Conservation (phyloP, 2,329 filamentous ascomycete species). For the Nemania sp. region DNA sequence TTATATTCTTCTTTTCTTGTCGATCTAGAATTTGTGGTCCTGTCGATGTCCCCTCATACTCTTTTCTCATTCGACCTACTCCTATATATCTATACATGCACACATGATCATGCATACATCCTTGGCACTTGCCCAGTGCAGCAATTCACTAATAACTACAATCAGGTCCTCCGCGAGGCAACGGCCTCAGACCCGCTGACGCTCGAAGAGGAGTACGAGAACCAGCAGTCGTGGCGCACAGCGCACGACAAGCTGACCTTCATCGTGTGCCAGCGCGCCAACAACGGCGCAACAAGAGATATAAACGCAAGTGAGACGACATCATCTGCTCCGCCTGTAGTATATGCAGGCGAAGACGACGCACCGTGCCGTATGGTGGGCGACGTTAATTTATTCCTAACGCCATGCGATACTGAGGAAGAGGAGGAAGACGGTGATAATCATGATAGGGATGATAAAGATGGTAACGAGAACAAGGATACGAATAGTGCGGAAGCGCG, state of each 20-base stretch:
- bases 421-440: slow-evolving; percentile 33
- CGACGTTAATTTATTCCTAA: slow-evolving; percentile 82
- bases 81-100: too few relatives aligned
- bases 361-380: slow-evolving; percentile 64
- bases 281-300: not conserved
- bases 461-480: slow-evolving; percentile 29
- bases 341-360: slow-evolving; percentile 55
- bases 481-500: slow-evolving; percentile 24
- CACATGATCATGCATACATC: too few relatives aligned
- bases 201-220: slow-evolving; percentile 81
- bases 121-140: too few relatives aligned
- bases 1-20: not conserved
- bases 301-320: not conserved
- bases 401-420: slow-evolving; percentile 57
- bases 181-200: slow-evolving; percentile 87
- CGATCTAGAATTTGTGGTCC: too few relatives aligned
- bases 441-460: slow-evolving; percentile 24
- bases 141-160: too few relatives aligned
- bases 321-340: not conserved
- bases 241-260: slow-evolving; percentile 91
- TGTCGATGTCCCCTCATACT: not conserved
- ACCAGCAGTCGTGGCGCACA: slow-evolving; percentile 84
- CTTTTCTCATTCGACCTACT: not conserved
- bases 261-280: slow-evolving; percentile 64
- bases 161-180: slow-evolving; percentile 77